Evolutionary conservation across 306 rosid genomes (phyloP), one percentile per base, ranked within the genome.

Genomic region (Glycine latifolia): DNA sequence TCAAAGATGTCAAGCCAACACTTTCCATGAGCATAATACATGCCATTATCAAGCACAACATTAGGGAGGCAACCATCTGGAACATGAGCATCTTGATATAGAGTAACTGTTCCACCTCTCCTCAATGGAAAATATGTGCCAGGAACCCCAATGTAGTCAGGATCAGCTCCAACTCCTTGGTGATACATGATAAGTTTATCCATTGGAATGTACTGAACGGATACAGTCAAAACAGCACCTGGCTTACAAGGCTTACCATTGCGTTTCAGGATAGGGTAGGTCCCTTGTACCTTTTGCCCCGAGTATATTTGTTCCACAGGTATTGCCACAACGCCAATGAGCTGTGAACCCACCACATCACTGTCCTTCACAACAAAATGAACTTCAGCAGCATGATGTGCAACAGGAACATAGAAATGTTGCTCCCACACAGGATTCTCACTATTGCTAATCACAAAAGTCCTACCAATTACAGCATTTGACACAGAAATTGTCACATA

Each of bases 361-460:
- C 90, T 95, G 84, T 95, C 98, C 79, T 95, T 95, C 43, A 95
- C 98, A 75, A 87, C 87, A 86, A 95, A 95, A 73, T 90, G 91
- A 56, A 95, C 91, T 85, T 95, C 97, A 76, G 98, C 82, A 26
- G 93, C 91, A 78, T n/a, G 0, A 86, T 95, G 98, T 44, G 99
- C 99, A 33, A 95, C 99, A 7, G 97, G 92, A 82, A 89, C 93
- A 90, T 20, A 66, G 80, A 95, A 95, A 74, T 91, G 94, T 78
- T 93, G 98, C 78, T 49, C 90, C 99, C 99, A 95, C 71, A 87
- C 91, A 81, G 99, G 99, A 69, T 90, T 91, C 69, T 95, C 99
- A 61, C 78, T 81, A 77, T 95, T 95, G 91, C 92, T 91, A 76
- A 95, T 89, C 85, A 95, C 99, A 89, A 84, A 95, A 69, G 99